These are phyloP conservation scores for Arthromyces matolae DNA, from an alignment of 768 basidiomycete genomes.

Conservation along the genomic window DNA sequence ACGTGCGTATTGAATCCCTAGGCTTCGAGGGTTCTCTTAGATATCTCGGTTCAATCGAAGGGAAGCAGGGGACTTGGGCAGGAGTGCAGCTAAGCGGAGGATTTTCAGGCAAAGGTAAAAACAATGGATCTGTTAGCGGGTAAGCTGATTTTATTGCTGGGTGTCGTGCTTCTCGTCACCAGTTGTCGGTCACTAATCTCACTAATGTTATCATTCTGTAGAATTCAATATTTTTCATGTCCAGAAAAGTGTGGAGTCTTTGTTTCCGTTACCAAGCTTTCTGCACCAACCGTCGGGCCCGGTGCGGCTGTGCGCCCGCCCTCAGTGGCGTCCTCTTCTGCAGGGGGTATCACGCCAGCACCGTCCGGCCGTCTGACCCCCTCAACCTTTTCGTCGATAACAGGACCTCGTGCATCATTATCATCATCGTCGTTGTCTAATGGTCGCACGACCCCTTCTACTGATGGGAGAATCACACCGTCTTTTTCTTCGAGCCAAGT, in stretches of 20 bases:
- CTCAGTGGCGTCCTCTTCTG: slow-evolving; percentile 75
- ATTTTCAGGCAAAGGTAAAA: slow-evolving; percentile 91
- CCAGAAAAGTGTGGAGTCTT: slow-evolving; percentile 89
- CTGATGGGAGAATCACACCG: slow-evolving; percentile 50
- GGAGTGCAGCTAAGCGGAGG: slow-evolving; percentile 88
- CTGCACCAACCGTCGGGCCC: slow-evolving; percentile 63
- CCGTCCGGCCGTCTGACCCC: slow-evolving; percentile 50
- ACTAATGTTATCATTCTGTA: slow-evolving; percentile 25
- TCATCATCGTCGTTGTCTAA: slow-evolving; percentile 36
- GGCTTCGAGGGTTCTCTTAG: slow-evolving; percentile 83
- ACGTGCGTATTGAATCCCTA: slow-evolving; percentile 81
- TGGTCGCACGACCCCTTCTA: slow-evolving; percentile 38
- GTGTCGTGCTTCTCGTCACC: no score
- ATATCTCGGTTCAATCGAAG: slow-evolving; percentile 83
- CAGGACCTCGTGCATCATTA: slow-evolving; percentile 25
- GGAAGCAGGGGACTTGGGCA: slow-evolving; percentile 88
- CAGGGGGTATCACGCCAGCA: slow-evolving; percentile 59
- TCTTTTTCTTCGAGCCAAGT: slow-evolving; percentile 33
- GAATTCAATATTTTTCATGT: slow-evolving; percentile 82
- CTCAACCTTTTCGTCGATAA: slow-evolving; percentile 33
- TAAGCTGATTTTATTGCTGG: slow-evolving; percentile 36
- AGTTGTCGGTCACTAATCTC: no score
- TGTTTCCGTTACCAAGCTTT: slow-evolving; percentile 78
- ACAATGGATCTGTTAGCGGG: slow-evolving; percentile 88
- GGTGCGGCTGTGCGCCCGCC: slow-evolving; percentile 56